These are phyloP conservation scores for Candida multigemmis DNA, from an alignment of 805 yeast species.

Conservation along the genomic window DNA sequence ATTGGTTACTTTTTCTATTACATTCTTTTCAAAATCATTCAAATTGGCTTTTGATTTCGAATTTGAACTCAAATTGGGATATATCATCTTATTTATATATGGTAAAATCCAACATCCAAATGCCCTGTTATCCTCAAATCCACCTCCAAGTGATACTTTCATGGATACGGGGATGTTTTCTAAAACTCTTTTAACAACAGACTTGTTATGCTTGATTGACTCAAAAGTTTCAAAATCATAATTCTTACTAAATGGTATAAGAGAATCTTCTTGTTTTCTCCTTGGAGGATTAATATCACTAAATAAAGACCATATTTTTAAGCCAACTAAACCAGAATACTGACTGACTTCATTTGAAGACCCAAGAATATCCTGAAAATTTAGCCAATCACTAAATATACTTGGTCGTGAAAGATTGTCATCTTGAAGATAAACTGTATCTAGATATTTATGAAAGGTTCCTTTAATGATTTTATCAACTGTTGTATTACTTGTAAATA, in stretches of 20 bases:
- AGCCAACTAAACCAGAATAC: slow-evolving; percentile 48
- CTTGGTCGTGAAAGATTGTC: slow-evolving; percentile 52
- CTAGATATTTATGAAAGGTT: slow-evolving; percentile 60
- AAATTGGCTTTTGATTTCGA: slow-evolving; percentile 13
- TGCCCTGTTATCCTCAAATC: slow-evolving; percentile 11
- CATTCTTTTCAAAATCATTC: slow-evolving; percentile 16
- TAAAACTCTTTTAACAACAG: slow-evolving; percentile 19
- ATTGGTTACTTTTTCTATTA: slow-evolving; percentile 26
- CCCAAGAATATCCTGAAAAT: slow-evolving; percentile 54
- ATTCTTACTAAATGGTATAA: slow-evolving; percentile 22
- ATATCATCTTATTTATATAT: slow-evolving; percentile 17
- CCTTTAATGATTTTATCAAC: slow-evolving; percentile 63
- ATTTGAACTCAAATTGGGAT: slow-evolving; percentile 17
- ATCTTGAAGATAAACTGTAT: slow-evolving; percentile 52
- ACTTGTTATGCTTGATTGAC: slow-evolving; percentile 17
- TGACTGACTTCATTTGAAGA: slow-evolving; percentile 30
- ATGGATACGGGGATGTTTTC: slow-evolving; percentile 18
- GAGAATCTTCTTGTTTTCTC: slow-evolving; percentile 4
- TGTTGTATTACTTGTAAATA: slow-evolving; percentile 25
- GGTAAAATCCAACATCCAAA: slow-evolving; percentile 25
- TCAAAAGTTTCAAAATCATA: slow-evolving; percentile 34
- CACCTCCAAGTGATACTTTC: slow-evolving; percentile 18
- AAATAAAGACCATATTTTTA: slow-evolving; percentile 58
- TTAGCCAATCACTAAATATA: slow-evolving; percentile 66
- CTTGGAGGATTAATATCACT: slow-evolving; percentile 42